Conservation (phyloP, 2,329 filamentous ascomycete species). For the Stagonosporopsis rhizophila region DNA sequence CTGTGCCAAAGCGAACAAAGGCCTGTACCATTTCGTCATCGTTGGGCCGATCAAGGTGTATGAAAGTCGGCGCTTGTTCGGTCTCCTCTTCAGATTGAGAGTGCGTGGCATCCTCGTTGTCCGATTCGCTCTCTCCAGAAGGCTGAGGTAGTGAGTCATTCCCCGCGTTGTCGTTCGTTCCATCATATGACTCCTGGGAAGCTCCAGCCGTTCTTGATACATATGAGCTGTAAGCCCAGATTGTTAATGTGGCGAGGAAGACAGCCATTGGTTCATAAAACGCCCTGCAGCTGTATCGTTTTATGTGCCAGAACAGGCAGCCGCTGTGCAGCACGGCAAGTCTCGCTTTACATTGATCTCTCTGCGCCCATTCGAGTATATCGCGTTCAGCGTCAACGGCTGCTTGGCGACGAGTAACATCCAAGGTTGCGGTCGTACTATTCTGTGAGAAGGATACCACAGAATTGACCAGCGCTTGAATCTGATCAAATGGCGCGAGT, state of each 20-base stretch:
- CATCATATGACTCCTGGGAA: background rate
- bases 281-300: conserved; percentile 56
- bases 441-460: conserved; percentile 9
- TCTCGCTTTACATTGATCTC: conserved; percentile 63
- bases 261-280: conserved; percentile 58
- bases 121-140: background rate
- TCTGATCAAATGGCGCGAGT: conserved; percentile 57
- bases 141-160: background rate
- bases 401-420: background rate
- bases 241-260: conserved; percentile 54
- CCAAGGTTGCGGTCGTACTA: background rate
- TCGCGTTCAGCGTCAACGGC: conserved; percentile 38
- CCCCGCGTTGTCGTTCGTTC: background rate
- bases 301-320: conserved; percentile 60
- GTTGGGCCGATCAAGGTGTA: conserved; percentile 62
- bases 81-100: background rate
- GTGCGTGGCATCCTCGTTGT: background rate
- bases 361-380: conserved; percentile 57
- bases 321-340: conserved; percentile 62
- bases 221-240: conserved; percentile 56
- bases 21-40: conserved; percentile 66
- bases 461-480: conserved; percentile 52
- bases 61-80: conserved; percentile 51
- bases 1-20: conserved; percentile 58
- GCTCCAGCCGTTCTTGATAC: conserved; percentile 4